Base-by-base conservation (phyloP, 2,329 filamentous ascomycete species). In the Aspergillus sp. region DNA sequence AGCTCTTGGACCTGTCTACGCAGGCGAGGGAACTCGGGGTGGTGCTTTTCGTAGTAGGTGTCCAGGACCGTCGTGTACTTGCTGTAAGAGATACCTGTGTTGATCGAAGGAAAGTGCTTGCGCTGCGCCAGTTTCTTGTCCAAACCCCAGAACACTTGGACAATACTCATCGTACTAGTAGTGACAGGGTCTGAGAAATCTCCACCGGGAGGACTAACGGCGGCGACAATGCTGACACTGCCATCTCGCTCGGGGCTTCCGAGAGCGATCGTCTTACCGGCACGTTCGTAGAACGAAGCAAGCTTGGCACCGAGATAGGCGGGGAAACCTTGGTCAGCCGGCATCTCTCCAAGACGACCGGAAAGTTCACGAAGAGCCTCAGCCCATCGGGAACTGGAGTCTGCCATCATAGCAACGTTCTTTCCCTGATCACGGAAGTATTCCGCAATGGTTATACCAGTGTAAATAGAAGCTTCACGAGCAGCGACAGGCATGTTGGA, bases 401-500 rank as follows among this genome's bases (percentile, higher is more conserved):
- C 95, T 63, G 95, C 95, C 95, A 99, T 99, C 95, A 99, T 99
- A 69, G 95, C 93, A 40, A 99, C 95, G 75, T 96, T 85, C 78
- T 98, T 93, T 64, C 95, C 95, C 78, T 96, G 91, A 72, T 99
- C 95, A 66, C 95, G 86, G 82, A 98, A 98, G 72, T 99, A 99
- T 75, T 99, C 95, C 43, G 91, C 90, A 0, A 97, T 89, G 0
- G 91, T 96, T 64, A 97, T 96, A 73, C 86, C 95, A 3, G 95
- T 99, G 80, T 99, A 99, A 74, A 99, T 99, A 64, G 95, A 99
- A 57, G 95, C 95, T 78, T 99, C 95, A 80, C 95, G 91, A 61
- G 95, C 95, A 64, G 95, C 95, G 71, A 99, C 95, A 62, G 95
- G 95, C 95, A 99, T 99, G 84, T 99, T 99, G 69, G 95, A 99